Evolutionary conservation across 202 grass and related monocot genomes (phyloP).

Genomic region (Panicum hallii): DNA sequence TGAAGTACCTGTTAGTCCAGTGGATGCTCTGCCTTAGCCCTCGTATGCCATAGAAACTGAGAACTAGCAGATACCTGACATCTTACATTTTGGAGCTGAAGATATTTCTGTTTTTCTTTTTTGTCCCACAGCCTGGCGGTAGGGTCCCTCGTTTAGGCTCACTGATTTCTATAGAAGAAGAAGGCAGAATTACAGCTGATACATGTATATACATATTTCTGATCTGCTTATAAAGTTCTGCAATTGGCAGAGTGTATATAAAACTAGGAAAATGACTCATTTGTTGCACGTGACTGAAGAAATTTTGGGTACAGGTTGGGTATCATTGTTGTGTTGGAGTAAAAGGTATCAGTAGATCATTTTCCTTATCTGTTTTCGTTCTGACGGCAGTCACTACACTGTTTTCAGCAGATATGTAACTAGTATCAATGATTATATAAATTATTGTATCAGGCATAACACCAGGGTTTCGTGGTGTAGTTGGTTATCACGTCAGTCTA

Average conservation of each 20-base stretch:
- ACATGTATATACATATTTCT: not conserved
- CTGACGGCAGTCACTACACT: not conserved
- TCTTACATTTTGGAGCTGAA: constrained; percentile 15
- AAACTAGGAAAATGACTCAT: not conserved
- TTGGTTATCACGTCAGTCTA: constrained; percentile 99
- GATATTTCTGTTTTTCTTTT: not conserved
- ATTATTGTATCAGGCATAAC: too few species aligned
- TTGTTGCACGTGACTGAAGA: not conserved
- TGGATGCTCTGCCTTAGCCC: not conserved
- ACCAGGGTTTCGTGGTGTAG: constrained; percentile 84
- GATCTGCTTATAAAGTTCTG: not conserved
- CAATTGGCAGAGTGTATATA: constrained; percentile 21
- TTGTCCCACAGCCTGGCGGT: constrained; percentile 1
- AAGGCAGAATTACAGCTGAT: not conserved
- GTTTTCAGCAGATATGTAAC: too few species aligned
- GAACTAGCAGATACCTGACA: not conserved
- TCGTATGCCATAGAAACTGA: not conserved
- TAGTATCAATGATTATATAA: too few species aligned
- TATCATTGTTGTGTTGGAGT: not conserved
- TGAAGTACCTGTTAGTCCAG: not conserved
- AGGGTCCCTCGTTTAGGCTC: not conserved
- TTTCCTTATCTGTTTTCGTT: not conserved
- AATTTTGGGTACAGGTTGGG: not conserved
- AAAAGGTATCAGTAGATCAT: not conserved
- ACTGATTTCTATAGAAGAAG: constrained; percentile 2